These are phyloP conservation scores for Pythium brassicae DNA, from an alignment of 352 stramenopile genomes.

Conservation along the genomic window DNA sequence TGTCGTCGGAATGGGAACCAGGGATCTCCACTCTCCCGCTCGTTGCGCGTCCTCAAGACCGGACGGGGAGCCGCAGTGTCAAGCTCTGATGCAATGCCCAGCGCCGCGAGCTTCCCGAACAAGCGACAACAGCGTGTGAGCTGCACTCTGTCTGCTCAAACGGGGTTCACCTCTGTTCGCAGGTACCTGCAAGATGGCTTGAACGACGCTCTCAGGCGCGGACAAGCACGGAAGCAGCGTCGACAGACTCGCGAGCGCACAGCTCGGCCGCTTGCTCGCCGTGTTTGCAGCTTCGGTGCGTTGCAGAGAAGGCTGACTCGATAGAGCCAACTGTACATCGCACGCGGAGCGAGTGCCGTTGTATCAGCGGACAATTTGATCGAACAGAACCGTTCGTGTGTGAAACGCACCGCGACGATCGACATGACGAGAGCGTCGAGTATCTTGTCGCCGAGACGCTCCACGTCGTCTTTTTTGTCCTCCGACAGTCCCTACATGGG, in stretches of 20 bases:
- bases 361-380: not conserved
- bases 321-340: not conserved
- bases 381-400: not conserved
- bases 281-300: not conserved
- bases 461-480: slow-evolving; percentile 10
- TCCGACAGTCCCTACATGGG: not conserved
- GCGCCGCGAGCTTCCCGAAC: slow-evolving; percentile 5
- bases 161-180: not conserved
- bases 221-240: slow-evolving; percentile 1
- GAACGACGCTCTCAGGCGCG: not conserved
- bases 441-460: slow-evolving; percentile 15
- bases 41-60: not conserved
- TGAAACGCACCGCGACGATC: slow-evolving; percentile 14
- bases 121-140: not conserved
- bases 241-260: slow-evolving; percentile 5
- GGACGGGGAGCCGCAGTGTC: not conserved
- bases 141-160: not conserved
- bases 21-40: slow-evolving; percentile 13
- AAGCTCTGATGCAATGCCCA: not conserved
- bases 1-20: slow-evolving; percentile 52
- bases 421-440: slow-evolving; percentile 25
- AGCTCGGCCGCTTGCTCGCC: not conserved
- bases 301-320: not conserved
- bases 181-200: slow-evolving; percentile 9
- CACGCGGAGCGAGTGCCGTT: not conserved